Conservation (phyloP, 441 rosid genomes). For the Syzygium malaccense region DNA sequence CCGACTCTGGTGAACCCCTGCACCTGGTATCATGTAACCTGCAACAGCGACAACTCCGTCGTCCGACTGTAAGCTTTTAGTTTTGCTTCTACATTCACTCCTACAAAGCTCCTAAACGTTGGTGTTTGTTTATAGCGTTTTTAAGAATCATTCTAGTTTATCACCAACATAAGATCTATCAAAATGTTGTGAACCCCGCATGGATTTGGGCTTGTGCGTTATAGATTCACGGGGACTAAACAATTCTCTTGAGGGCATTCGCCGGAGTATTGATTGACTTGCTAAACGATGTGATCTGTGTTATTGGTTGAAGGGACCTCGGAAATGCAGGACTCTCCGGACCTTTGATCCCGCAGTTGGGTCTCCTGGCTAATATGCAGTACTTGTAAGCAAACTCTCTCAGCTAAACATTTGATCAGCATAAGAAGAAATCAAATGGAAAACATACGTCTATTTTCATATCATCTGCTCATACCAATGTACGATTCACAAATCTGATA, state of each 20-base stretch:
- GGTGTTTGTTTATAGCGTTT: no score
- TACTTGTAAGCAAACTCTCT: conserved; percentile 24
- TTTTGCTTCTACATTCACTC: neutral
- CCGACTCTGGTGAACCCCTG: conserved; percentile 32
- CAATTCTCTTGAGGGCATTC: neutral
- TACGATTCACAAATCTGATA: neutral
- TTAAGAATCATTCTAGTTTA: neutral
- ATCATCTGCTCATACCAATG: neutral
- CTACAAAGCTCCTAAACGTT: neutral
- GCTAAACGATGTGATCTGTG: neutral
- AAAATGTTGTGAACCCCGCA: neutral
- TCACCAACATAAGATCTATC: neutral
- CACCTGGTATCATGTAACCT: conserved; percentile 35
- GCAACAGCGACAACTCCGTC: conserved; percentile 10
- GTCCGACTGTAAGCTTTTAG: conserved; percentile 18
- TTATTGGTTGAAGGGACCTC: conserved; percentile 31
- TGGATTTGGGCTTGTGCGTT: neutral
- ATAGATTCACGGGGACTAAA: neutral
- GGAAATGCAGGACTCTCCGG: conserved; percentile 36
- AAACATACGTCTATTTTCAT: neutral
- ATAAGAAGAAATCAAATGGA: neutral
- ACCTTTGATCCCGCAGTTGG: conserved; percentile 31
- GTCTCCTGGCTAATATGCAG: conserved; percentile 27
- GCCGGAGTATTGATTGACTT: neutral
- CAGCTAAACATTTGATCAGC: neutral